Conservation (phyloP, 257 asterid genomes). For the Nicotiana undulata region DNA sequence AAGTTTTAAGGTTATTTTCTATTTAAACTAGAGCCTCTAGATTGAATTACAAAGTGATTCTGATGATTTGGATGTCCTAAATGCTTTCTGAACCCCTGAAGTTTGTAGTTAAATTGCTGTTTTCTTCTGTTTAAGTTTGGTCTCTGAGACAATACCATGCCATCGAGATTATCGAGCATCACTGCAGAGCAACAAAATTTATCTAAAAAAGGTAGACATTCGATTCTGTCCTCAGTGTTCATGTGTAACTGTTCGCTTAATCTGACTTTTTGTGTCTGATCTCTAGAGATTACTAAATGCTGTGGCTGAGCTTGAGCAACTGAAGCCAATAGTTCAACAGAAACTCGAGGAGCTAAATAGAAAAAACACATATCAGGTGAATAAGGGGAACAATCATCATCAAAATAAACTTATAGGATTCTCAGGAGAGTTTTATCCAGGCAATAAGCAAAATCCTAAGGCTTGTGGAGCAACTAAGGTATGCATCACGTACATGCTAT, state of each 20-base stretch:
- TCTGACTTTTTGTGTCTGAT: conserved; percentile 5
- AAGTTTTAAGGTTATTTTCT: neutral
- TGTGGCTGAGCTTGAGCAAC: conserved; percentile 73
- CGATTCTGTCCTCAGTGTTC: neutral
- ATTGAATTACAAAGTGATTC: neutral
- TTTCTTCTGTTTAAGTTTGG: conserved; percentile 62
- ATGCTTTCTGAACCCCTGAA: neutral
- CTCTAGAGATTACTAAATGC: conserved; percentile 57
- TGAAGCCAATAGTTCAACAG: conserved; percentile 71
- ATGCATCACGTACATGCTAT: neutral
- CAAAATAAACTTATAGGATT: conserved; percentile 31
- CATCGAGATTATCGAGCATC: conserved; percentile 77
- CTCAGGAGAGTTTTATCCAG: conserved; percentile 36
- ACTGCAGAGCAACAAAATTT: conserved; percentile 43
- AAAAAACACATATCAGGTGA: conserved; percentile 30
- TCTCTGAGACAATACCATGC: conserved; percentile 81
- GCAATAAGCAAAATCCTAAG: conserved; percentile 34
- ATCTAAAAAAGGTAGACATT: conserved; percentile 48
- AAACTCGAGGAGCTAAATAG: conserved; percentile 55
- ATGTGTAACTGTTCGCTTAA: neutral
- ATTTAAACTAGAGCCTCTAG: neutral
- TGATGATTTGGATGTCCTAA: conserved; percentile 11
- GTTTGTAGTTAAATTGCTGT: conserved; percentile 15
- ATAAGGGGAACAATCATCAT: conserved; percentile 29
- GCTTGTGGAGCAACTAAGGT: conserved; percentile 46